Conservation (phyloP, 1,139 yeast genomes). For the Entelexis paramagnoliae region DNA sequence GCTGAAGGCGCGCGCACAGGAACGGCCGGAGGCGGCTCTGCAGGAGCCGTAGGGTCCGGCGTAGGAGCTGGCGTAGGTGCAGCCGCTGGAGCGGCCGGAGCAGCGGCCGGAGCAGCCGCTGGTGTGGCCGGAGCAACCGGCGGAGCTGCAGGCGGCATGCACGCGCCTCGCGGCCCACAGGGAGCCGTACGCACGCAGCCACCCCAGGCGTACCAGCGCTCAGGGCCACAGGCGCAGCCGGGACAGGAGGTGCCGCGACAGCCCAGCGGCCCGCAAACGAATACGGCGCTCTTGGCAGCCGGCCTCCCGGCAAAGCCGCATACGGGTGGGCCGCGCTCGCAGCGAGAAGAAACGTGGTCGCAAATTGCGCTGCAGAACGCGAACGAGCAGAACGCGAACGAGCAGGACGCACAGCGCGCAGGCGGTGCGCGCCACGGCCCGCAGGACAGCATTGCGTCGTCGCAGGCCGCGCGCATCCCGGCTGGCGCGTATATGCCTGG, state of each 20-base stretch:
- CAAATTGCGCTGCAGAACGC: constrained; percentile 8
- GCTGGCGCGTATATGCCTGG: constrained; percentile 31
- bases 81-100: too few species aligned
- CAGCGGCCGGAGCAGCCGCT: too few species aligned
- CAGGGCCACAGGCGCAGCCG: not conserved
- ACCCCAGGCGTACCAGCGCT: not conserved
- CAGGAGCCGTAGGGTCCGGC: too few species aligned
- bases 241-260: not conserved
- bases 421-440: not conserved
- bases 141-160: not conserved
- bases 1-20: too few species aligned
- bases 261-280: too few species aligned
- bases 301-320: not conserved
- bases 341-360: constrained; percentile 13
- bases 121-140: too few species aligned
- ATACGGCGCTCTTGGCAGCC: too few species aligned
- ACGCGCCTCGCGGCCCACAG: not conserved
- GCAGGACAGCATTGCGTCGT: constrained; percentile 12
- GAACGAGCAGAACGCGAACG: not conserved
- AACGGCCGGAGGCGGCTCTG: too few species aligned
- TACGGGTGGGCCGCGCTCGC: not conserved
- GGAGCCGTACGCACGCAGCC: not conserved
- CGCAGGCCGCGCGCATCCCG: constrained; percentile 22
- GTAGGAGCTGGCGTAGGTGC: too few species aligned
- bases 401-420: not conserved